Conservation (phyloP, 371 early-diverging fungal genomes). For the Haplosporangium sp. region DNA sequence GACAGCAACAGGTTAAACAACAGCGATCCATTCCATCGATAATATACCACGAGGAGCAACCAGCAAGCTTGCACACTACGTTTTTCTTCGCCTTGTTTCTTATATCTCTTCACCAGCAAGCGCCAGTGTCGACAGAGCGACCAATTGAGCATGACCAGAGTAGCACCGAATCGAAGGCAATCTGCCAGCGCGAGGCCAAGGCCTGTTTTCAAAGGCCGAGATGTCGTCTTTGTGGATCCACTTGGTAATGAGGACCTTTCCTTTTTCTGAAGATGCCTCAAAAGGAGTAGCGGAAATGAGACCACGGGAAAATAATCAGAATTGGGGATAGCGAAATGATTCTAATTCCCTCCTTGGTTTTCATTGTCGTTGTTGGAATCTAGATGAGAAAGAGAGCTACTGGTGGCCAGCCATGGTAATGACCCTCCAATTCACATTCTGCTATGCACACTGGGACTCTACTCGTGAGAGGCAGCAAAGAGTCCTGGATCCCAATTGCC, state of each 20-base stretch:
- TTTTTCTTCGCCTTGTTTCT: too few species aligned
- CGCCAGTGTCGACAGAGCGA: conserved; percentile 3
- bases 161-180: conserved; percentile 43
- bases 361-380: conserved; percentile 1
- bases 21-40: neutral
- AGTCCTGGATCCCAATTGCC: conserved; percentile 3
- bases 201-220: conserved; percentile 60
- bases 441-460: too few species aligned
- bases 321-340: neutral
- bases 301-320: neutral
- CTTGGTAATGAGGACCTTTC: conserved; percentile 40
- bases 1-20: conserved; percentile 5
- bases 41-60: neutral
- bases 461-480: neutral
- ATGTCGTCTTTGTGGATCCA: conserved; percentile 69
- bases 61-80: neutral
- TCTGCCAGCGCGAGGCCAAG: conserved; percentile 29
- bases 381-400: conserved; percentile 53
- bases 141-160: conserved; percentile 48
- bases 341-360: neutral
- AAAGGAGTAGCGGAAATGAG: conserved; percentile 13
- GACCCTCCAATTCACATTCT: neutral
- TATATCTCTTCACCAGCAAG: too few species aligned
- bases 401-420: conserved; percentile 58
- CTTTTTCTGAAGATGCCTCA: neutral